Conservation (phyloP, 1,139 yeast genomes). For the Sugiyamaella japonica region DNA sequence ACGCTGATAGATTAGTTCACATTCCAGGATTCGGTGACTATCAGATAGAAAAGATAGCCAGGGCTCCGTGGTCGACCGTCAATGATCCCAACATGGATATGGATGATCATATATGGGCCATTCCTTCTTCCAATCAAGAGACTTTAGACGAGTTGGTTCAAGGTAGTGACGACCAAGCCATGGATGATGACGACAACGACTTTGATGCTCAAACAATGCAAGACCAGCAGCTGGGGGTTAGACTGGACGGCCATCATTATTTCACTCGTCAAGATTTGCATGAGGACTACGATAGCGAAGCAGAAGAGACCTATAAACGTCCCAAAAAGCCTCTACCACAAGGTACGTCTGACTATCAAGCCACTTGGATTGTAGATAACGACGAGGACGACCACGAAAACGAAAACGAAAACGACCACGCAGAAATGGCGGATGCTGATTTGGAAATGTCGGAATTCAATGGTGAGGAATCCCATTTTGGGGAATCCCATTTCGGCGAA, state of each 20-base stretch:
- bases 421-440: constrained; percentile 48
- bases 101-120: constrained; percentile 37
- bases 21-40: constrained; percentile 90
- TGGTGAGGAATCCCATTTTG: constrained; percentile 18
- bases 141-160: constrained; percentile 67
- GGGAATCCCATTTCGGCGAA: constrained; percentile 20
- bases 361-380: constrained; percentile 83
- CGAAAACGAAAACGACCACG: constrained; percentile 49
- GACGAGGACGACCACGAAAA: constrained; percentile 46
- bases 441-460: constrained; percentile 31
- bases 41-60: constrained; percentile 65
- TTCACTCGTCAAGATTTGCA: constrained; percentile 46
- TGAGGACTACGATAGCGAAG: constrained; percentile 31
- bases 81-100: constrained; percentile 34
- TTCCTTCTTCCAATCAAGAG: constrained; percentile 61
- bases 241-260: constrained; percentile 70
- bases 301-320: constrained; percentile 34
- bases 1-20: constrained; percentile 74
- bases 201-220: constrained; percentile 27
- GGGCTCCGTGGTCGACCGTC: constrained; percentile 23
- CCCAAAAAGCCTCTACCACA: constrained; percentile 57
- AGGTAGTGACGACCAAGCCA: constrained; percentile 53
- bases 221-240: constrained; percentile 55
- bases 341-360: constrained; percentile 93
- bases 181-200: constrained; percentile 41